Percentiles rank a stretch among this genome's conserved stretches.
Evolutionary conservation across 2,329 filamentous ascomycete species (phyloP).

Genomic region (Xylariales sp.): DNA sequence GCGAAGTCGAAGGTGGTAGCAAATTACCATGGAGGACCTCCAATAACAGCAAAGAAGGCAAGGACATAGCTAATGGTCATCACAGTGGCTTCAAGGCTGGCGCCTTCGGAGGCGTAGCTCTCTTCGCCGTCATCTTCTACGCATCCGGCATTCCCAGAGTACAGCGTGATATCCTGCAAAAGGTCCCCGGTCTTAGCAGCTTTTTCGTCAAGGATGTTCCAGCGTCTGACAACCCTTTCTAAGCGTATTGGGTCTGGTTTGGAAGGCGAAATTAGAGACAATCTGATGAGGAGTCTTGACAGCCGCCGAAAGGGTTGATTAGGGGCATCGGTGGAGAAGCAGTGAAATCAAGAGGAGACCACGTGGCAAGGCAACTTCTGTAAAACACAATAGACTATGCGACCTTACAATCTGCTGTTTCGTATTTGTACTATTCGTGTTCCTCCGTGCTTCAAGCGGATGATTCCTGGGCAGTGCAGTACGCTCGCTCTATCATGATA

Average conservation of each 20-base stretch:
- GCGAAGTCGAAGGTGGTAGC: too few species aligned
- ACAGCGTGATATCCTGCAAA: slow-evolving; percentile 56
- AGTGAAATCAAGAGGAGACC: not conserved
- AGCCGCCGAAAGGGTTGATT: not conserved
- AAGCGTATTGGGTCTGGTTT: slow-evolving; percentile 1
- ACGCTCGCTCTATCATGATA: too few species aligned
- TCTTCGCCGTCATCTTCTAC: slow-evolving; percentile 55
- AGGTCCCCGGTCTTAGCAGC: slow-evolving; percentile 48
- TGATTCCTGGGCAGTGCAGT: too few species aligned
- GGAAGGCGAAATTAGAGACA: too few species aligned
- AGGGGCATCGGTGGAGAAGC: not conserved
- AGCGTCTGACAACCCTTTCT: slow-evolving; percentile 49
- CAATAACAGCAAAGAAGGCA: too few species aligned
- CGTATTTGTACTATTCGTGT: not conserved
- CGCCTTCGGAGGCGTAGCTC: slow-evolving; percentile 53
- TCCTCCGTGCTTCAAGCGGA: not conserved
- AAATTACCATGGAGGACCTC: too few species aligned
- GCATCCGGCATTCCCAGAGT: slow-evolving; percentile 59
- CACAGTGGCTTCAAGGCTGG: slow-evolving; percentile 47
- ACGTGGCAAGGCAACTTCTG: slow-evolving; percentile 9
- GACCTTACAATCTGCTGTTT: not conserved
- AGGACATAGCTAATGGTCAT: too few species aligned
- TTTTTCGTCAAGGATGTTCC: slow-evolving; percentile 51
- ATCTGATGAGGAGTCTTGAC: not conserved
- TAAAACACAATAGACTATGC: slow-evolving; percentile 13